phyloP scores from a whole-genome alignment of 169 alveolate species.

The Neospora caninum region DNA sequence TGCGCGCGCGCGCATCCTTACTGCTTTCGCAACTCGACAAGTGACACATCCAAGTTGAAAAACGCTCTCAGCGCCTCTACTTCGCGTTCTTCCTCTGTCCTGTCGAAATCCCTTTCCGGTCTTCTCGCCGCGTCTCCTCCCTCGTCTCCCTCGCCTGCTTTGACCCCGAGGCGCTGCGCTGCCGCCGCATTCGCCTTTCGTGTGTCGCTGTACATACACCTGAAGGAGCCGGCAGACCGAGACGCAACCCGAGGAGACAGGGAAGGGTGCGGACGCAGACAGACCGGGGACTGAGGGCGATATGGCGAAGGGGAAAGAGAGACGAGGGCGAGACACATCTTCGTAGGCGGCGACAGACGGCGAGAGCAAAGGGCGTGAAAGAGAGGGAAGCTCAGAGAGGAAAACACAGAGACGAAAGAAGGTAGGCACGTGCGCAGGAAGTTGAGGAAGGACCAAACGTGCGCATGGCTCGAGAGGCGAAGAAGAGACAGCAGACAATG shows the following conservation, averaged over 20 bases:
- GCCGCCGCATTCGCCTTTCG: not conserved
- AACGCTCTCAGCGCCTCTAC: not conserved
- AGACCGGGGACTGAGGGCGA: too few relatives aligned
- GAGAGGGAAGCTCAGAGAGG: too few relatives aligned
- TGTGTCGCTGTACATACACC: not conserved
- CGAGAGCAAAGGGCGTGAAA: too few relatives aligned
- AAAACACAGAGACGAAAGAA: too few relatives aligned
- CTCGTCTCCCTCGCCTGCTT: too few relatives aligned
- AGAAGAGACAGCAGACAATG: not conserved
- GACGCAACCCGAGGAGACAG: too few relatives aligned
- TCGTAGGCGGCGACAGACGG: too few relatives aligned
- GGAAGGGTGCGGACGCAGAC: too few relatives aligned
- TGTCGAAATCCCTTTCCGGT: not conserved
- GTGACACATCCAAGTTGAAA: not conserved
- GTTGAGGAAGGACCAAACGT: not conserved
- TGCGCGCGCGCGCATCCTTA: not conserved
- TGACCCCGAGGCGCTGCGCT: too few relatives aligned
- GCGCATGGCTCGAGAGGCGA: not conserved
- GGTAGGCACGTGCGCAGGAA: constrained; percentile 6
- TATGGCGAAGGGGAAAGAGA: too few relatives aligned
- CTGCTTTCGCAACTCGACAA: not conserved
- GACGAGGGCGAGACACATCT: too few relatives aligned
- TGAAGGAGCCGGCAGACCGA: not conserved
- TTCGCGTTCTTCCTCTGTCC: not conserved
- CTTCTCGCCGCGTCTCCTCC: not conserved